A percentile compares a stretch with the other conserved stretches of the same genome.
These are phyloP conservation scores for Nannochloris sp. DNA, from an alignment of 139 green algal species.

Conservation along the genomic window DNA sequence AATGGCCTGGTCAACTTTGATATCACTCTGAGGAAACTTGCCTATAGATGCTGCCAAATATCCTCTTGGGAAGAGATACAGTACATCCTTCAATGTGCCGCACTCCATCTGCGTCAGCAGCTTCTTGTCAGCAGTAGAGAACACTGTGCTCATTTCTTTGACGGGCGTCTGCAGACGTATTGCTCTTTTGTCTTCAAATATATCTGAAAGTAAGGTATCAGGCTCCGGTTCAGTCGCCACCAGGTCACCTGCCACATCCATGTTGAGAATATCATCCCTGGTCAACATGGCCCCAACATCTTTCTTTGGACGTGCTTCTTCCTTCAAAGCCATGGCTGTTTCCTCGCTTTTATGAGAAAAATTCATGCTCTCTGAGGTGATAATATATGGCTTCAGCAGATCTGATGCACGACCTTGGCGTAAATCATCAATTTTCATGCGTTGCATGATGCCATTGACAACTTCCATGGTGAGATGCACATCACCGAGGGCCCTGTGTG, in stretches of 20 bases:
- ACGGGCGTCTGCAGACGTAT: background rate
- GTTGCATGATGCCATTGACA: background rate
- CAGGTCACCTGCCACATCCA: background rate
- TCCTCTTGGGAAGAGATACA: slow-evolving; percentile 35
- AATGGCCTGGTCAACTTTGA: background rate
- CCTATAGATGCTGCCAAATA: slow-evolving; percentile 21
- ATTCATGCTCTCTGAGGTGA: too few relatives aligned
- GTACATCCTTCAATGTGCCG: slow-evolving; percentile 24
- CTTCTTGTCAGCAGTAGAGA: slow-evolving; percentile 4
- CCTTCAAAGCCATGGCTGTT: too few relatives aligned
- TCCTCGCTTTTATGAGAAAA: too few relatives aligned
- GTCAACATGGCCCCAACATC: too few relatives aligned
- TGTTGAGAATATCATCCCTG: too few relatives aligned
- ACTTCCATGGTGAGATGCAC: slow-evolving; percentile 3
- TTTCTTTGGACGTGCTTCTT: too few relatives aligned
- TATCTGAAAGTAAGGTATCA: too few relatives aligned
- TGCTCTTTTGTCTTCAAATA: too few relatives aligned
- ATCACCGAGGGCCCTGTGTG: slow-evolving; percentile 6
- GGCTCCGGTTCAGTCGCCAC: background rate
- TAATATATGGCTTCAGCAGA: background rate
- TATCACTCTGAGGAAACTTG: slow-evolving; percentile 3
- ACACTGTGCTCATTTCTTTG: background rate
- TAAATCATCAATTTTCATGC: background rate
- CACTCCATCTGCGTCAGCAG: slow-evolving; percentile 17
- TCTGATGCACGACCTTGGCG: background rate